phyloP scores from a whole-genome alignment of 495 filamentous ascomycete genomes.

The Penicillium nucicola region DNA sequence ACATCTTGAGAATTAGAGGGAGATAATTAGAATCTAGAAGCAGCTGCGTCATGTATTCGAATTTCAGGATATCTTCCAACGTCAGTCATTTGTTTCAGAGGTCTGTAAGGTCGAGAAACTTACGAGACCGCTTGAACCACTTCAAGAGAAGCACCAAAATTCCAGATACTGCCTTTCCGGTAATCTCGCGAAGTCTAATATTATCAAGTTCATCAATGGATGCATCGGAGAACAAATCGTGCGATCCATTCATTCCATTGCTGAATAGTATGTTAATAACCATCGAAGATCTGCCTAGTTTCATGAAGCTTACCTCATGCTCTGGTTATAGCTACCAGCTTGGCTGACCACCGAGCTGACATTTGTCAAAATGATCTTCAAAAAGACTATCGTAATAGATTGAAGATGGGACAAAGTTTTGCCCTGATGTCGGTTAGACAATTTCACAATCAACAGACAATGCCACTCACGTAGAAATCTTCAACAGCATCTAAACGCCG shows the following conservation, averaged over 20 bases:
- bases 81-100: slow-evolving; percentile 15
- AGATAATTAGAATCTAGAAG: slow-evolving; percentile 92
- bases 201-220: slow-evolving; percentile 74
- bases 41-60: slow-evolving; percentile 92
- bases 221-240: slow-evolving; percentile 35
- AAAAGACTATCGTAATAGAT: slow-evolving; percentile 87
- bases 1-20: slow-evolving; percentile 85
- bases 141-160: slow-evolving; percentile 82
- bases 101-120: slow-evolving; percentile 26
- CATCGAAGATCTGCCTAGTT: too few species aligned
- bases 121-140: slow-evolving; percentile 96
- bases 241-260: slow-evolving; percentile 31
- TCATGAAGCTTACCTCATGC: slow-evolving; percentile 28
- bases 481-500: slow-evolving; percentile 72
- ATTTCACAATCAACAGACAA: background rate
- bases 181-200: slow-evolving; percentile 77
- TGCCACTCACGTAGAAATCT: slow-evolving; percentile 71
- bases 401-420: slow-evolving; percentile 80
- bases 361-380: slow-evolving; percentile 81
- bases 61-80: slow-evolving; percentile 79
- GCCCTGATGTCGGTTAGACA: slow-evolving; percentile 43
- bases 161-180: slow-evolving; percentile 83
- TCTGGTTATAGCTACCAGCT: slow-evolving; percentile 41
- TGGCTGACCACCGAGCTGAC: slow-evolving; percentile 64
- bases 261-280: slow-evolving; percentile 17